These are phyloP conservation scores for Jackrogersella multiformis DNA, from an alignment of 495 filamentous ascomycete genomes.

Conservation along the genomic window DNA sequence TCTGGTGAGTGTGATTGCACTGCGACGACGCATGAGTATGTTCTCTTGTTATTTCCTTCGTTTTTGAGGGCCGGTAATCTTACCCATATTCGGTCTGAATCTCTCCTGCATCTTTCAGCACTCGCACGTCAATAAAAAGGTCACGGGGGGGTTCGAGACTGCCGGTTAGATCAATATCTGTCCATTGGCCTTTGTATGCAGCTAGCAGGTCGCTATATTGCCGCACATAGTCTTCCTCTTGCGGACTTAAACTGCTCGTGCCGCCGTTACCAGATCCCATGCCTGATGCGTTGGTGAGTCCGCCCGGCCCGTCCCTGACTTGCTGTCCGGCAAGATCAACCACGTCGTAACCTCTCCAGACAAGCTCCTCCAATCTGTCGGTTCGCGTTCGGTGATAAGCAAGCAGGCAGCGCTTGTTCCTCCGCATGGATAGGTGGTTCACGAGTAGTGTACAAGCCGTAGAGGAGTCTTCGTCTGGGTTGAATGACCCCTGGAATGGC, in stretches of 20 bases:
- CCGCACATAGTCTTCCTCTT: slow-evolving; percentile 96
- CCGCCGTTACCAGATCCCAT: slow-evolving; percentile 54
- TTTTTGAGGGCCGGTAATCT: slow-evolving; percentile 43
- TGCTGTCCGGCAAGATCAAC: slow-evolving; percentile 58
- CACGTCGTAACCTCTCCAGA: slow-evolving; percentile 89
- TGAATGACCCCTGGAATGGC: slow-evolving; percentile 83
- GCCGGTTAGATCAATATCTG: slow-evolving; percentile 95
- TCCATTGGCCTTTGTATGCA: slow-evolving; percentile 98
- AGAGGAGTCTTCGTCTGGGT: slow-evolving; percentile 83
- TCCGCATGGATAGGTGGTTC: slow-evolving; percentile 91
- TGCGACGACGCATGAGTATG: slow-evolving; percentile 48
- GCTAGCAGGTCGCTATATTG: slow-evolving; percentile 92
- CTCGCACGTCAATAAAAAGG: slow-evolving; percentile 96
- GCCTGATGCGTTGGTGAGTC: slow-evolving; percentile 34
- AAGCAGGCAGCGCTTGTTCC: slow-evolving; percentile 95
- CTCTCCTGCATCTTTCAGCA: slow-evolving; percentile 96
- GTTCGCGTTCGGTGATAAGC: slow-evolving; percentile 92
- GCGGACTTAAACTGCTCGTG: slow-evolving; percentile 87
- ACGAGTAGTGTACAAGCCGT: slow-evolving; percentile 89
- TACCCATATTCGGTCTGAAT: slow-evolving; percentile 99
- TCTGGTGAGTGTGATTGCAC: slow-evolving; percentile 94
- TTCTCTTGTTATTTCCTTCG: slow-evolving; percentile 34
- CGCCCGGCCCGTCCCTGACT: slow-evolving; percentile 43
- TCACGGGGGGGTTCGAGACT: slow-evolving; percentile 93
- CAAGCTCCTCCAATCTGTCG: slow-evolving; percentile 92